Percentiles rank a stretch among this genome's conserved stretches.
Conservation (phyloP, 2,329 filamentous ascomycete genomes). For the Cladophialophora exuberans region DNA sequence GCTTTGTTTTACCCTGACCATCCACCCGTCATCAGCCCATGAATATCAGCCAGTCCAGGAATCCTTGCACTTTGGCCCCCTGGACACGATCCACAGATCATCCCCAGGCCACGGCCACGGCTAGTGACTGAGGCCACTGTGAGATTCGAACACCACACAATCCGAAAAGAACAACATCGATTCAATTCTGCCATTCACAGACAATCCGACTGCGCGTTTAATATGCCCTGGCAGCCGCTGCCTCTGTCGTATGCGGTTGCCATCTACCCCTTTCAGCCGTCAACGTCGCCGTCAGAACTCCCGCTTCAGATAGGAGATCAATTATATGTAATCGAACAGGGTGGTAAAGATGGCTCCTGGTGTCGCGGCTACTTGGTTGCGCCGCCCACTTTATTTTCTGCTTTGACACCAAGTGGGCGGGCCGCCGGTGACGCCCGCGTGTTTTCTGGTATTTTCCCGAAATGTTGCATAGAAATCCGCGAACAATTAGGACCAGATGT, state of each 20-base stretch:
- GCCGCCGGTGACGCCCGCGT: slow-evolving; percentile 94
- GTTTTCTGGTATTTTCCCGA: slow-evolving; percentile 97
- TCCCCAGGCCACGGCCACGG: slow-evolving; percentile 16
- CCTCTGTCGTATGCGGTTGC: slow-evolving; percentile 98
- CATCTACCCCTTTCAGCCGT: slow-evolving; percentile 88
- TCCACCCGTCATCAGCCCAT: slow-evolving; percentile 13
- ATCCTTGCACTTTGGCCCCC: slow-evolving; percentile 23
- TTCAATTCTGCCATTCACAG: too few species aligned
- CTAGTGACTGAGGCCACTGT: too few species aligned
- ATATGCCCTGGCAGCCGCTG: slow-evolving; percentile 96
- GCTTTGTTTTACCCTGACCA: background rate
- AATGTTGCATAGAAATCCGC: slow-evolving; percentile 90
- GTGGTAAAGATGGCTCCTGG: slow-evolving; percentile 82
- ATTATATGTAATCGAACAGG: slow-evolving; percentile 97
- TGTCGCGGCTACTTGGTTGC: slow-evolving; percentile 93
- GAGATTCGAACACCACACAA: slow-evolving; percentile 9
- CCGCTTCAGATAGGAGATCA: slow-evolving; percentile 98
- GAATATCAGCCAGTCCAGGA: slow-evolving; percentile 17
- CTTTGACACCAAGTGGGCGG: slow-evolving; percentile 85
- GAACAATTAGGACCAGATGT: slow-evolving; percentile 71
- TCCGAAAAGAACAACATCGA: too few species aligned
- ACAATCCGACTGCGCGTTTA: slow-evolving; percentile 14
- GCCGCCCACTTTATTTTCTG: slow-evolving; percentile 88
- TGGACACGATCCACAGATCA: slow-evolving; percentile 26
- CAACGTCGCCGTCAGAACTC: slow-evolving; percentile 77